A percentile compares a stretch with the other conserved stretches of the same genome.
Conservation (phyloP, 2,329 filamentous ascomycete genomes). For the Xylariaceae sp. region DNA sequence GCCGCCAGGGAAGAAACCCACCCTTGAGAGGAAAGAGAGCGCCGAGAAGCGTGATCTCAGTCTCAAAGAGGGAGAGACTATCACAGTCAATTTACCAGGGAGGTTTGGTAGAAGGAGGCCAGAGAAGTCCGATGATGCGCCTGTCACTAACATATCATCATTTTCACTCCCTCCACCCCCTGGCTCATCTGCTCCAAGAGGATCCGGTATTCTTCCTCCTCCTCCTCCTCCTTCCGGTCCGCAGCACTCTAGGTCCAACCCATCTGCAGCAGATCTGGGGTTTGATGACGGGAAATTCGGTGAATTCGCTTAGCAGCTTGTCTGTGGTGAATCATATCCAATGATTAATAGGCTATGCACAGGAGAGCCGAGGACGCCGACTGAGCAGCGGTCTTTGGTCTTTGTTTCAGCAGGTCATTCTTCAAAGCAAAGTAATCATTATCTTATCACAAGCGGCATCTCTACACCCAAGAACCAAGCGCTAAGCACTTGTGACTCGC, state of each 20-base stretch:
- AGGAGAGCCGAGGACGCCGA: no score
- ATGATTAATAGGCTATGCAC: no score
- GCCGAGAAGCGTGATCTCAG: slow-evolving; percentile 71
- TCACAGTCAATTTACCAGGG: slow-evolving; percentile 71
- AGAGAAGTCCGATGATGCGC: slow-evolving; percentile 24
- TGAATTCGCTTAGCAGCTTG: slow-evolving; percentile 61
- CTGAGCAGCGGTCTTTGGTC: no score
- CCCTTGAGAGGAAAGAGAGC: slow-evolving; percentile 34
- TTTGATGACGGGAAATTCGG: slow-evolving; percentile 89
- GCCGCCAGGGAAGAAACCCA: slow-evolving; percentile 29
- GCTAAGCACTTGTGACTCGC: slow-evolving; percentile 5
- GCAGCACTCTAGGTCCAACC: slow-evolving; percentile 55
- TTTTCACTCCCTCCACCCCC: slow-evolving; percentile 76
- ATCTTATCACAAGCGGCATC: no score
- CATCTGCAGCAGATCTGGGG: slow-evolving; percentile 61
- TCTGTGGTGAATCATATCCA: no score
- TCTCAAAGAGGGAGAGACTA: slow-evolving; percentile 85
- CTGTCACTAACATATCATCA: slow-evolving; percentile 35
- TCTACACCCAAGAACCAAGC: no score
- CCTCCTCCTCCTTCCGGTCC: slow-evolving; percentile 54
- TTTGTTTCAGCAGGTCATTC: no score
- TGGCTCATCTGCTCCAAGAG: slow-evolving; percentile 28
- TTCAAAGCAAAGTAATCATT: no score
- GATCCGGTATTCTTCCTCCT: slow-evolving; percentile 51
- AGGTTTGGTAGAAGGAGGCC: slow-evolving; percentile 47